Evolutionary conservation across 1,284 basidiomycete genomes (phyloP), one percentile per base, ranked within the genome.

Genomic region (Cryptococcus sp.): DNA sequence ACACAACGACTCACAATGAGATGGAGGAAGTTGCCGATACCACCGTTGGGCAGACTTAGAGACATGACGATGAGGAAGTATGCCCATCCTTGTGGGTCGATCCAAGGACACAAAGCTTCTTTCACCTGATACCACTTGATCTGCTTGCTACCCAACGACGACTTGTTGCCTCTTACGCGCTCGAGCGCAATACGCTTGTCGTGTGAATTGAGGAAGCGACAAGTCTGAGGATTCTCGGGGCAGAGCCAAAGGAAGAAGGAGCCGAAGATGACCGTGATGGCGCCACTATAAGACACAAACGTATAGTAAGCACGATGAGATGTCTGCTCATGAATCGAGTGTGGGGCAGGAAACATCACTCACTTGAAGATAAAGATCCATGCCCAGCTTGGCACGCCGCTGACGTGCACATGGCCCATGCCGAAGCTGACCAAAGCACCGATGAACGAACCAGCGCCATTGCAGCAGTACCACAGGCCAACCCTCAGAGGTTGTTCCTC

Each of bases 401-500:
- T 44, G 11, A 64, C 61, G 39, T 62, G 54, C 51, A 75, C 62
- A 25, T 69, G 68, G 2, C 72, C 73, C 53, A 73, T 69, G 7
- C 66, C 73, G 63, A 72, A 75, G 37, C 64, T 62, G 29, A 74
- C 63, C 16, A 75, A 55, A 1, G 64, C 69, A 41, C 72, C 74
- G 45, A 66, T 55, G 46, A 73, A 66, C 2, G 55, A 60, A 8
- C 70, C 72, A 1, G 65, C 41, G 11, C 74, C 74, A 50, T 76
- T 74, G 45, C 66, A 68, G 63, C 63, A 66, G 50, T 72, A 72
- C 68, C 70, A 75, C 29, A 70, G n/a, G 4, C 66, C 67, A 39
- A 72, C 65, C 29, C 70, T 62, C 11, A 72, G 59, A 1, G 73
- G 69, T 61, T 78, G 77, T 55, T 78, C 76, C 37, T 71, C 69